Evolutionary conservation across 1,284 basidiomycete species (phyloP).

Genomic region (Cystobasidium slooffiae): DNA sequence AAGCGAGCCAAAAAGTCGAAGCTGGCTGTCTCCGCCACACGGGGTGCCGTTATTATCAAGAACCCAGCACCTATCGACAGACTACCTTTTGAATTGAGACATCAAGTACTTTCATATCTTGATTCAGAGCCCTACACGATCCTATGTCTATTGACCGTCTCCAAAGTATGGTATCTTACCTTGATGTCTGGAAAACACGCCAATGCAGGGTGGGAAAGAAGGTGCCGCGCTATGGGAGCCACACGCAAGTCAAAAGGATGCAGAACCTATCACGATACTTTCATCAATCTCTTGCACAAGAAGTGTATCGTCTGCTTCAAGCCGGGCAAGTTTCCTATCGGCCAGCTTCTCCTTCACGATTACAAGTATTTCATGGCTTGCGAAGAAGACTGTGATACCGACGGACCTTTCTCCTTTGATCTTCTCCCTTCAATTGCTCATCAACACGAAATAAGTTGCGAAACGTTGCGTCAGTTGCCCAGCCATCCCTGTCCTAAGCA

Average conservation of each 20-base stretch:
- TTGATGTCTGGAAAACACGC: not conserved
- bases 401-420: not conserved
- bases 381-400: not conserved
- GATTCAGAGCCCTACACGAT: conserved; percentile 1
- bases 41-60: too few species aligned
- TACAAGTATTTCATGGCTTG: conserved; percentile 8
- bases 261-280: conserved; percentile 2
- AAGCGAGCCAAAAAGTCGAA: too few species aligned
- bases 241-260: conserved; percentile 4
- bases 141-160: not conserved
- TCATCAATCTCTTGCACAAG: not conserved
- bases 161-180: conserved; percentile 13
- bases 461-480: too few species aligned
- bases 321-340: not conserved
- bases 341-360: not conserved
- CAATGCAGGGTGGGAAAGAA: conserved; percentile 10
- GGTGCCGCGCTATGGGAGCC: not conserved
- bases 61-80: not conserved
- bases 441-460: too few species aligned
- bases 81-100: not conserved
- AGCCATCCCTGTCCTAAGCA: too few species aligned
- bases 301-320: conserved; percentile 2
- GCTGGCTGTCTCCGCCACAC: too few species aligned
- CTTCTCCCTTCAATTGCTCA: too few species aligned
- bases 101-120: not conserved